Base-by-base conservation (phyloP, 768 basidiomycete genomes). In the Crucibulum laeve region DNA sequence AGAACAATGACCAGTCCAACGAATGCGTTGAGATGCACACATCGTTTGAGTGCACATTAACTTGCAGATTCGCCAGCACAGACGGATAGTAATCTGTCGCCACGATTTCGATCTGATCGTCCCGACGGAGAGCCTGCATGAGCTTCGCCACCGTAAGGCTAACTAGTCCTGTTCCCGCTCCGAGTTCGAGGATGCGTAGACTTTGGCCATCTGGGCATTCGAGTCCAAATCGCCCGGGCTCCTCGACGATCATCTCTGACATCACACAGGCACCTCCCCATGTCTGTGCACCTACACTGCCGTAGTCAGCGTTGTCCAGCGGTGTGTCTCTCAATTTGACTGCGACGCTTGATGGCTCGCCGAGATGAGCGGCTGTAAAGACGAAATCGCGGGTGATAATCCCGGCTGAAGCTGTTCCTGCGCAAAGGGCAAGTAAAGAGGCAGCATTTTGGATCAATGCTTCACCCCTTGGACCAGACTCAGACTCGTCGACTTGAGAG, bases 201-300 rank as follows among this genome's bases (percentile, higher is more conserved):
- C n/a, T n/a, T n/a, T n/a, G n/a, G n/a, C n/a, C n/a, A n/a, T n/a
- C n/a, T n/a, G n/a, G n/a, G n/a, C n/a, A n/a, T n/a, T n/a, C 15
- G 13, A 80, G 55, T 6, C 74, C 75, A 54, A 84, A 89, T 21
- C 49, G 49, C 2, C 50, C 55, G 0, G 89, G 85, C 23, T 69
- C 56, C 22, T 80, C 71, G 2, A 75, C 76, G 30, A 92, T 77
- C 63, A 81, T 74, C 56, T 89, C 84, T 0, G 89, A 78, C 43
- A 94, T 70, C 5, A 93, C 77, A 51, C 84, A 90, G 3, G 88
- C 84, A 7, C 84, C 80, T 3, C 89, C 90, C 91, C 91, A 94
- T 0, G 90, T 93, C 63, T 92, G 91, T 21, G 88, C 82, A 1
- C 91, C 91, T 14, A 91, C 80, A 43, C 81, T 85, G 10, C 68